Conservation (phyloP, 2,329 filamentous ascomycete genomes). For the Fusarium transvaalense region DNA sequence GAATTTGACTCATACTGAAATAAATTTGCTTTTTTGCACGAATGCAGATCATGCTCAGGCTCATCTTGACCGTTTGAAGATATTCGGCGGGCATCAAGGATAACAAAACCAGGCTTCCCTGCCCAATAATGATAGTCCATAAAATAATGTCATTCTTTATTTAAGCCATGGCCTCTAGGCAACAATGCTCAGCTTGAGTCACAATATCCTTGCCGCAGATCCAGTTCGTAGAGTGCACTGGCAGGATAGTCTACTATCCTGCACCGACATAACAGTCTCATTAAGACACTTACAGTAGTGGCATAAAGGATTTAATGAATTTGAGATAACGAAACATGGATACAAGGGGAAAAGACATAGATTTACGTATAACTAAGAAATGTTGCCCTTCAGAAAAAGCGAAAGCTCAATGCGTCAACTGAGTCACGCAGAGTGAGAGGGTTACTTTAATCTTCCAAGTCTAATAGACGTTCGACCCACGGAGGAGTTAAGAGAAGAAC, state of each 20-base stretch:
- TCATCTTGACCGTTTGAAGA: neutral
- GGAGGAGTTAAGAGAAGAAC: slow-evolving; percentile 62
- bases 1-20: neutral
- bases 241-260: neutral
- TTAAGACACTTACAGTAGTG: neutral
- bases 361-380: slow-evolving; percentile 21
- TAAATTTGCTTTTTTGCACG: neutral
- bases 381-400: slow-evolving; percentile 64
- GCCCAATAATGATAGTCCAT: neutral
- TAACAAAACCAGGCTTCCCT: slow-evolving; percentile 4
- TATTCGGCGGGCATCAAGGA: neutral
- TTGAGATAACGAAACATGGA: neutral
- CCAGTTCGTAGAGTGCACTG: neutral
- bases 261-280: neutral
- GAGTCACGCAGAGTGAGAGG: slow-evolving; percentile 66
- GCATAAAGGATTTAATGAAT: neutral
- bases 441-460: slow-evolving; percentile 64
- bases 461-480: slow-evolving; percentile 67
- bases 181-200: slow-evolving; percentile 5
- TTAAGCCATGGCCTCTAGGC: neutral
- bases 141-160: slow-evolving; percentile 13
- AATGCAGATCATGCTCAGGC: neutral
- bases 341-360: neutral
- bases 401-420: slow-evolving; percentile 59
- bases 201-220: slow-evolving; percentile 14